These are phyloP conservation scores for Anethum foeniculum DNA, from an alignment of 140 eudicot species.

Conservation along the genomic window DNA sequence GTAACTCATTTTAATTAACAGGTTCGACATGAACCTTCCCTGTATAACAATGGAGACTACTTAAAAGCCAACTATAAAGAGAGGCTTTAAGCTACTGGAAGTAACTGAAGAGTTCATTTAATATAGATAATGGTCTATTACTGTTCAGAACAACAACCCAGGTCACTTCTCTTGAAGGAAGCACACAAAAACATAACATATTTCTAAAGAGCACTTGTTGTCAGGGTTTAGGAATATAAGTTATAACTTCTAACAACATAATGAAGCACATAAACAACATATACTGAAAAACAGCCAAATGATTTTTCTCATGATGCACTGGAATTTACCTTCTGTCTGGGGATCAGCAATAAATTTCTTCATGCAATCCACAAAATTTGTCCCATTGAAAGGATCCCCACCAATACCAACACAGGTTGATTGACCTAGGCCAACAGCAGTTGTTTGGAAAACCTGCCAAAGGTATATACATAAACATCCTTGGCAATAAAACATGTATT, in stretches of 20 bases:
- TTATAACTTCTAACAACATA: neutral
- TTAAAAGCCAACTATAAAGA: neutral
- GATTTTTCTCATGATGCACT: neutral
- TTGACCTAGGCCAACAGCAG: slow-evolving; percentile 40
- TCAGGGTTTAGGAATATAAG: neutral
- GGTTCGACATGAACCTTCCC: neutral
- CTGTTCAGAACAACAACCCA: neutral
- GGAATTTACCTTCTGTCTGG: slow-evolving; percentile 83
- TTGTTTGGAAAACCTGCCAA: slow-evolving; percentile 7
- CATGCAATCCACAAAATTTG: slow-evolving; percentile 94
- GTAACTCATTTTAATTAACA: neutral
- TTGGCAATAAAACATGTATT: neutral
- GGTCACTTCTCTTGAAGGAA: neutral
- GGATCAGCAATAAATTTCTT: slow-evolving; percentile 90
- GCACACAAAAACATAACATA: neutral
- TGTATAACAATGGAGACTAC: neutral
- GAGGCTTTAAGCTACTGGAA: neutral
- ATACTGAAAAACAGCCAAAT: neutral
- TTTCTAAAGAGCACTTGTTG: neutral
- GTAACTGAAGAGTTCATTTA: neutral
- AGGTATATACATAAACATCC: slow-evolving; percentile 1
- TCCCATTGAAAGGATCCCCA: slow-evolving; percentile 98
- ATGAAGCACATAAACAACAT: neutral
- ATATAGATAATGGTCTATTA: neutral
- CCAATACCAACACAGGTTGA: slow-evolving; percentile 98